A percentile compares a stretch with the other conserved stretches of the same genome.
Evolutionary conservation across 768 basidiomycete species (phyloP).

Genomic region (Lactifluus pinguis): DNA sequence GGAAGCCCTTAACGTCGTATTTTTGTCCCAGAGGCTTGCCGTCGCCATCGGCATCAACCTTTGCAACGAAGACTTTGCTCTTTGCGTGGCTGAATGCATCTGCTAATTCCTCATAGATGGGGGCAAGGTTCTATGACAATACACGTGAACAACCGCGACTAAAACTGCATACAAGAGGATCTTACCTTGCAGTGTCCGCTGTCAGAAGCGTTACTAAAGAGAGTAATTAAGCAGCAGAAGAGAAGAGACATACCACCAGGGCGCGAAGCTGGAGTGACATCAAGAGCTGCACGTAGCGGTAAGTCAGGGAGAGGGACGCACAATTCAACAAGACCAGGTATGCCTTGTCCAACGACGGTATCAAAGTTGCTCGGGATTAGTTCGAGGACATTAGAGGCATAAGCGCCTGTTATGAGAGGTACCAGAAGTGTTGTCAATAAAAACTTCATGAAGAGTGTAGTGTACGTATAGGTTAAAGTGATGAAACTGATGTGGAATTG

Average conservation of each 20-base stretch:
- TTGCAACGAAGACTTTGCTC: conserved; percentile 81
- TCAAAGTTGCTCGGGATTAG: conserved; percentile 72
- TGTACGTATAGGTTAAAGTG: neutral
- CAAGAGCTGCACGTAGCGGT: neutral
- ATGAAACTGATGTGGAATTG: too few species aligned
- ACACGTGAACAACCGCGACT: neutral
- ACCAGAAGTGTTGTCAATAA: conserved; percentile 46
- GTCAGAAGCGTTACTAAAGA: neutral
- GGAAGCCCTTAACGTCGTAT: conserved; percentile 77
- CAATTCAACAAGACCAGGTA: conserved; percentile 87
- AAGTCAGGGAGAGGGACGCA: conserved; percentile 34
- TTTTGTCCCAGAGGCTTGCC: conserved; percentile 69
- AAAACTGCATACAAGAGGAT: neutral
- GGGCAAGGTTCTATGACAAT: conserved; percentile 64
- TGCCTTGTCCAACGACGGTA: conserved; percentile 62
- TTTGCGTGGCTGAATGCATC: conserved; percentile 74
- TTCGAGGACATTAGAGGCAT: conserved; percentile 79
- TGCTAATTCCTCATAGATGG: conserved; percentile 79
- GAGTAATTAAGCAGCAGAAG: neutral
- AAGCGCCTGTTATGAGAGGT: conserved; percentile 44
- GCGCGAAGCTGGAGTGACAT: conserved; percentile 53
- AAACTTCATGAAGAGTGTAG: conserved; percentile 44
- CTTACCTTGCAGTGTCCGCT: conserved; percentile 84
- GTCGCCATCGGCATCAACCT: conserved; percentile 86
- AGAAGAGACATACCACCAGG: conserved; percentile 66